Percentiles rank a stretch among this genome's conserved stretches.
phyloP scores from a whole-genome alignment of 1,139 yeast genomes.

The Yamadazyma aaseri region DNA sequence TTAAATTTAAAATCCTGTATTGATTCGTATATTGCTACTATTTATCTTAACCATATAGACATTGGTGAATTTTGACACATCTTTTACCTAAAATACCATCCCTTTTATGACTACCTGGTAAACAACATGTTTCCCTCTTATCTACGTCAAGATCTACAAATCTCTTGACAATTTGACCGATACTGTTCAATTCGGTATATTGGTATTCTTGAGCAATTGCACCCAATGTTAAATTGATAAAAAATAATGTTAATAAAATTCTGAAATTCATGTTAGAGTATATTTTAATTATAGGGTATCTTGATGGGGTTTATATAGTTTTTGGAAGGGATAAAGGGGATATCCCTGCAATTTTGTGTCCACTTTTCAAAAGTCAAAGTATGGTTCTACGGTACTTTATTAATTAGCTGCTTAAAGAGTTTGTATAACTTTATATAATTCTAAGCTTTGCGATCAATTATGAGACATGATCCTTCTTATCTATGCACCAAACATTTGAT shows the following conservation, averaged over 20 bases:
- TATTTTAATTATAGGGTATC: too few species aligned
- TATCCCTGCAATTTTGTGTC: too few species aligned
- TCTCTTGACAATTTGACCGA: conserved; percentile 6
- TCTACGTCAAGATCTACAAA: conserved; percentile 4
- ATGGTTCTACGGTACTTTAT: too few species aligned
- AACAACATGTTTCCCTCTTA: conserved; percentile 7
- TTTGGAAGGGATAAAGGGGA: too few species aligned
- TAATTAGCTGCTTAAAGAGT: too few species aligned
- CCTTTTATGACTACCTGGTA: conserved; percentile 1
- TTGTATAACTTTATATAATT: too few species aligned
- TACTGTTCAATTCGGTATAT: conserved; percentile 6
- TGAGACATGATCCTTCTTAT: too few species aligned
- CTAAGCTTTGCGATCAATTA: too few species aligned
- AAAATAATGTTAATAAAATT: conserved; percentile 3
- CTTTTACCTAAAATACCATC: conserved; percentile 6
- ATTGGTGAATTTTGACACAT: conserved; percentile 3
- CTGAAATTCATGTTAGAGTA: conserved; percentile 2
- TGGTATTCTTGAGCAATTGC: conserved; percentile 3
- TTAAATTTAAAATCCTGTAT: too few species aligned
- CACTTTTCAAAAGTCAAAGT: too few species aligned
- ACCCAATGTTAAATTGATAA: conserved; percentile 3
- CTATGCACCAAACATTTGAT: too few species aligned
- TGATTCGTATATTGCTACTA: too few species aligned
- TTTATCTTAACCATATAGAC: conserved; percentile 5
- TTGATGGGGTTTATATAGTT: not conserved